phyloP scores from a whole-genome alignment of 2,329 filamentous ascomycete species.

The Diplocarpon mali region DNA sequence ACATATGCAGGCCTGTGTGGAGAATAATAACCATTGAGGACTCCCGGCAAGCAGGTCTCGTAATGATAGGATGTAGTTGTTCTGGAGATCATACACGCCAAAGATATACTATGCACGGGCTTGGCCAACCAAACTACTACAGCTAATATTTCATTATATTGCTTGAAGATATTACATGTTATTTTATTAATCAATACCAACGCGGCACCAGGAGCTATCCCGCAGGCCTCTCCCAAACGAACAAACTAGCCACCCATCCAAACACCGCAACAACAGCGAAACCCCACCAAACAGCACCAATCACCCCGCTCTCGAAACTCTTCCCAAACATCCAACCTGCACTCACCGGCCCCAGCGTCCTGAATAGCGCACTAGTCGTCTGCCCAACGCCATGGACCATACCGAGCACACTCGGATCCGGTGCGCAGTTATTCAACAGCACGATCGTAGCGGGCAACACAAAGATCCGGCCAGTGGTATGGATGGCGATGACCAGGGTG shows the following conservation, averaged over 20 bases:
- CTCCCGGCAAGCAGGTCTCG: too few species aligned
- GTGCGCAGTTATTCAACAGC: constrained; percentile 2
- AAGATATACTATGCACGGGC: too few species aligned
- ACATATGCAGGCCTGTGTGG: too few species aligned
- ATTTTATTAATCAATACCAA: too few species aligned
- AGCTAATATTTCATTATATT: too few species aligned
- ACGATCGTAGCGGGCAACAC: background rate
- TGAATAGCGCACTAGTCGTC: background rate
- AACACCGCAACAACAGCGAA: background rate
- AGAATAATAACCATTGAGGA: too few species aligned
- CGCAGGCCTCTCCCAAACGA: constrained; percentile 1
- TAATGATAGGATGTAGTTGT: too few species aligned
- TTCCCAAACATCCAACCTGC: constrained; percentile 1
- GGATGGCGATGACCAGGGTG: background rate
- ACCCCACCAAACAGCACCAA: constrained; percentile 4
- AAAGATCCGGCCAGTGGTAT: background rate
- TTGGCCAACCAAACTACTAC: too few species aligned
- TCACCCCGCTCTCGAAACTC: constrained; percentile 1
- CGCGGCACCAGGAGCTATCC: too few species aligned
- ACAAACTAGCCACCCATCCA: constrained; percentile 1
- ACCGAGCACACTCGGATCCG: background rate
- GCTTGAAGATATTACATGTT: too few species aligned
- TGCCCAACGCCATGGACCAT: constrained; percentile 2
- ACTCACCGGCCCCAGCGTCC: constrained; percentile 1
- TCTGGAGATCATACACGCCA: too few species aligned